Evolutionary conservation across 208 protist genomes (phyloP).

Genomic region (Acanthamoeba polyphaga): DNA sequence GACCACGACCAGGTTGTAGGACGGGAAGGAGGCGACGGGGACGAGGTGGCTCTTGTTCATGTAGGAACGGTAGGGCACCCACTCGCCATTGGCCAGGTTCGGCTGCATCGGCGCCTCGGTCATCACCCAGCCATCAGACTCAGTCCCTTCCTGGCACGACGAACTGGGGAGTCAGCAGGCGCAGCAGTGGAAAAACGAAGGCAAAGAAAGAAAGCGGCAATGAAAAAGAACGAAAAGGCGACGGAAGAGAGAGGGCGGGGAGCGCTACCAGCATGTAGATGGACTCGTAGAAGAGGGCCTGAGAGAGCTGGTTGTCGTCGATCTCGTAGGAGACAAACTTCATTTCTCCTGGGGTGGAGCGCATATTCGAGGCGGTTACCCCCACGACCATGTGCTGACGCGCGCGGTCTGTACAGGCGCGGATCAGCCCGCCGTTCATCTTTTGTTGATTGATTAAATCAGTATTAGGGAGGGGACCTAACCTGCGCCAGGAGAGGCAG

Average conservation of each 20-base stretch:
- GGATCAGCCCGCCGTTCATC: not conserved
- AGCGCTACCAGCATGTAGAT: slow-evolving; percentile 24
- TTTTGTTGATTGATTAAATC: not conserved
- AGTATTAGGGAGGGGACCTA: not conserved
- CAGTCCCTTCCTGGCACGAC: slow-evolving; percentile 5
- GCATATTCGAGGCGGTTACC: slow-evolving; percentile 53
- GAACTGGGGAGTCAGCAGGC: not conserved
- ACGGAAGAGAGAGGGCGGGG: not conserved
- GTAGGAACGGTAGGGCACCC: slow-evolving; percentile 45
- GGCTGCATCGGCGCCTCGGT: slow-evolving; percentile 21
- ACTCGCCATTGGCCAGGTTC: slow-evolving; percentile 29
- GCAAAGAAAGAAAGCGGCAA: not conserved
- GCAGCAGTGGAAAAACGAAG: not conserved
- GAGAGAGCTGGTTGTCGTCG: slow-evolving; percentile 53
- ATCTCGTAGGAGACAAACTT: slow-evolving; percentile 37
- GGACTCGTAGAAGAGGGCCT: slow-evolving; percentile 52
- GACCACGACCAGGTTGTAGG: slow-evolving; percentile 43
- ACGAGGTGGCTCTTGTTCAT: slow-evolving; percentile 64
- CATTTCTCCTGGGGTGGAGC: slow-evolving; percentile 4
- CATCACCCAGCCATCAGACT: slow-evolving; percentile 48
- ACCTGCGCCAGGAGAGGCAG: not conserved
- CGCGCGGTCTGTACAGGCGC: not conserved
- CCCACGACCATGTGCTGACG: slow-evolving; percentile 1
- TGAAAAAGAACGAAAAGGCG: not conserved
- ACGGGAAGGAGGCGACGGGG: slow-evolving; percentile 23